These are phyloP conservation scores for Mortierella sp. DNA, from an alignment of 371 early-diverging fungal species.

Conservation along the genomic window DNA sequence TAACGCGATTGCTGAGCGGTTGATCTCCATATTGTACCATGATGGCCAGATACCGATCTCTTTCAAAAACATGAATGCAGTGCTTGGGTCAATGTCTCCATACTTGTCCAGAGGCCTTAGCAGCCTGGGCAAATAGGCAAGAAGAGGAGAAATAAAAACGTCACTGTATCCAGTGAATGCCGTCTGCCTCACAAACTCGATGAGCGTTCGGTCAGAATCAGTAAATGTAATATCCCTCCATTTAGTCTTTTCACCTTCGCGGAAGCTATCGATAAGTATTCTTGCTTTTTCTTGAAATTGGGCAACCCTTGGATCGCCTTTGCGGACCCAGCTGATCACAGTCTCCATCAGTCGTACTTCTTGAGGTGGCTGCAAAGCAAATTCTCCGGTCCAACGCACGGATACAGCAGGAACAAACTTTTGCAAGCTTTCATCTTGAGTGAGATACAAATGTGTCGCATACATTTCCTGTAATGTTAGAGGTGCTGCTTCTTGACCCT, in stretches of 20 bases:
- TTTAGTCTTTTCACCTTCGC: constrained; percentile 55
- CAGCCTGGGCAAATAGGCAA: constrained; percentile 64
- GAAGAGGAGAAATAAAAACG: constrained; percentile 61
- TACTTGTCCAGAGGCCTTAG: constrained; percentile 76
- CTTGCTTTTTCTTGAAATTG: constrained; percentile 65
- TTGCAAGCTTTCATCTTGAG: constrained; percentile 63
- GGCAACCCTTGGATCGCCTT: constrained; percentile 53
- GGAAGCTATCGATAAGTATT: constrained; percentile 60
- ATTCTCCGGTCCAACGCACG: constrained; percentile 63
- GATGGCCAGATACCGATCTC: constrained; percentile 83
- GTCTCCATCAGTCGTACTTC: constrained; percentile 61
- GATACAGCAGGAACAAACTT: constrained; percentile 58
- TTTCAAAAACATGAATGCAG: constrained; percentile 74
- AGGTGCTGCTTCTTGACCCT: constrained; percentile 40
- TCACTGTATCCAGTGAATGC: constrained; percentile 60
- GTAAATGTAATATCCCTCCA: constrained; percentile 57
- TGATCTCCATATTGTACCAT: constrained; percentile 72
- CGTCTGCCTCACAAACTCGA: constrained; percentile 72
- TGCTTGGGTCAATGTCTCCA: constrained; percentile 60
- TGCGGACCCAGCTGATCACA: constrained; percentile 68
- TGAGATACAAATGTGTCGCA: constrained; percentile 72
- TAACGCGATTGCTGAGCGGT: constrained; percentile 58
- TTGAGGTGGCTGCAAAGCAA: constrained; percentile 63
- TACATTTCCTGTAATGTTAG: constrained; percentile 58
- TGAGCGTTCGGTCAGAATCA: constrained; percentile 66